These are phyloP conservation scores for Gossypium trilobum DNA, from an alignment of 441 rosid genomes.

Conservation along the genomic window DNA sequence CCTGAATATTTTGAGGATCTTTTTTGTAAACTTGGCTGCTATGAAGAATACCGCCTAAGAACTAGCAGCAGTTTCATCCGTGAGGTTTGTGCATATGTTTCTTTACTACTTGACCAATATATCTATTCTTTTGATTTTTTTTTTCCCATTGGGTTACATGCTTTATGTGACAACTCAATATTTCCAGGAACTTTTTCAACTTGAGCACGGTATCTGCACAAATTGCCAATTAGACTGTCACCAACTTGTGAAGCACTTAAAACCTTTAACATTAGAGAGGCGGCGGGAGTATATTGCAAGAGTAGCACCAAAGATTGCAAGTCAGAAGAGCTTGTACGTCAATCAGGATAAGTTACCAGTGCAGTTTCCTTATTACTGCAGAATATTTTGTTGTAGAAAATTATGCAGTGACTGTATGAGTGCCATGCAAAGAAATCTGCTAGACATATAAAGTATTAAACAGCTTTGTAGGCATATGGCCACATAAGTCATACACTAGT, in stretches of 20 bases:
- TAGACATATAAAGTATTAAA: not conserved
- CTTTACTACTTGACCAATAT: not conserved
- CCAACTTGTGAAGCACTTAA: conserved; percentile 57
- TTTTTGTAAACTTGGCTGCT: conserved; percentile 71
- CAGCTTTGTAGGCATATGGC: not conserved
- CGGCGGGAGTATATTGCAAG: conserved; percentile 46
- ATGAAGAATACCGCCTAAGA: conserved; percentile 81
- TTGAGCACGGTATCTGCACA: conserved; percentile 77
- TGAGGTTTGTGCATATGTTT: conserved; percentile 43
- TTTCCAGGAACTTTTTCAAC: conserved; percentile 74
- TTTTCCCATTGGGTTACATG: not conserved
- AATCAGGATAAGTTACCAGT: conserved; percentile 5
- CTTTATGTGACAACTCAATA: conserved; percentile 9
- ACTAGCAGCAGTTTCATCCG: conserved; percentile 71
- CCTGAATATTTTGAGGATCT: conserved; percentile 95
- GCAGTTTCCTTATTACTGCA: not conserved
- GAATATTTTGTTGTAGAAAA: not conserved
- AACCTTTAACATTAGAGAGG: conserved; percentile 59
- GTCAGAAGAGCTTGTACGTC: conserved; percentile 59
- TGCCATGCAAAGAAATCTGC: not conserved
- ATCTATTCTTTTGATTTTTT: not conserved
- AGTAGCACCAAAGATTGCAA: conserved; percentile 62
- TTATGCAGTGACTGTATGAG: not conserved
- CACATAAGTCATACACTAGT: not conserved
- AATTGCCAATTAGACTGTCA: conserved; percentile 83